Evolutionary conservation across 805 yeast species (phyloP), one percentile per base, ranked within the genome.

Genomic region (Maudiozyma saulgeensis): DNA sequence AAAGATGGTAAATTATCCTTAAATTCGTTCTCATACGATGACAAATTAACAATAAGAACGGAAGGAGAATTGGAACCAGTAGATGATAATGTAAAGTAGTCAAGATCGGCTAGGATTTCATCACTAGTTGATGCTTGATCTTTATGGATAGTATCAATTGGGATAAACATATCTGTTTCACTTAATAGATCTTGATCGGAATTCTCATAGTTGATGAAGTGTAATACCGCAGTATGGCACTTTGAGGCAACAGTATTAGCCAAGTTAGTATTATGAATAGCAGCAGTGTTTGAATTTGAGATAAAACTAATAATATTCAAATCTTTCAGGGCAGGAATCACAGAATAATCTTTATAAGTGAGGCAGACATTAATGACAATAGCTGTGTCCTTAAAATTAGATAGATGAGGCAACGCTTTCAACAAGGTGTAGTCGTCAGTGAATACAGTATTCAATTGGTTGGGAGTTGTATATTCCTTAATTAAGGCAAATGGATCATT

Each of bases 301-400:
- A 89, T 76, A 53, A 90, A 65, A 21, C 84, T 72, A 7, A 80
- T 75, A 56, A 74, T 76, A n/a, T 80, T 80, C 40, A 84, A 70
- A 63, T 87, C 91, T 61, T 90, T 81, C 56, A 85, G 72, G 5
- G 87, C 76, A 16, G 91, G 72, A 26, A 87, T 76, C 15, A 78
- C 70, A 28, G 86, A 80, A 67, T 73, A 87, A 63, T 89, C 96
- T 53, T 74, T 73, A 47, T 73, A 64, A 15, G 71, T 53, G 44
- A 84, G 63, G 50, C 78, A 77, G 37, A 81, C 80, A 59, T 82
- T 85, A 47, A 84, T 66, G 15, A 84, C 82, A 26, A 78, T 72
- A 1, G 78, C 69, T 16, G 60, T 53, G 7, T 66, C 56, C 51
- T 66, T 64, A 56, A 80, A 69, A 50, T 60, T 56, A 38, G 64